Evolutionary conservation across 2,329 filamentous ascomycete genomes (phyloP).

Genomic region (Lithohypha guttulata): DNA sequence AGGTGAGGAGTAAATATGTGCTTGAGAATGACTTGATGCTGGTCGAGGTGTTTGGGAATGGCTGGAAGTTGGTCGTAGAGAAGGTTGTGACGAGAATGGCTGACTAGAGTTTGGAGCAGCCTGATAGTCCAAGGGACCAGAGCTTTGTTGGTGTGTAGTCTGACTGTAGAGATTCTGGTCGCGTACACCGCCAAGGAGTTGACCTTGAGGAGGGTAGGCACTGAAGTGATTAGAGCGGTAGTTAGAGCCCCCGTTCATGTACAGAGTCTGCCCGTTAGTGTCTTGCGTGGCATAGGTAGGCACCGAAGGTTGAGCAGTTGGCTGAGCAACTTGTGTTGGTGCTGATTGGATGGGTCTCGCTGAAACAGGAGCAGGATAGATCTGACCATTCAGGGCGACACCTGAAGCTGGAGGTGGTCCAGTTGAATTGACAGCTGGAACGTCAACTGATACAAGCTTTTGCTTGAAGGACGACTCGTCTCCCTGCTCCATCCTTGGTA

Average conservation of each 20-base stretch:
- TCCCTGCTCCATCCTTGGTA: no score
- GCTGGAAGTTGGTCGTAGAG: conserved; percentile 2
- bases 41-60: conserved; percentile 24
- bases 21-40: conserved; percentile 32
- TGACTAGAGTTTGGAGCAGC: conserved; percentile 25
- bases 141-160: conserved; percentile 10
- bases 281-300: conserved; percentile 3
- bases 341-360: neutral
- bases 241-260: neutral
- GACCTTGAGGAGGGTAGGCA: conserved; percentile 5
- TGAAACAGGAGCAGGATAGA: neutral
- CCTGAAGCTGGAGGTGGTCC: neutral
- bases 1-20: conserved; percentile 19
- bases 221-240: conserved; percentile 4
- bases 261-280: neutral
- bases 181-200: neutral
- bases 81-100: conserved; percentile 21
- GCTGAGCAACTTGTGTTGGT: neutral
- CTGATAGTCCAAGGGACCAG: conserved; percentile 19
- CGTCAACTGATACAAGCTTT: conserved; percentile 12
- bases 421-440: conserved; percentile 3
- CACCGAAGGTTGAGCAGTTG: conserved; percentile 2
- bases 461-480: conserved; percentile 7
- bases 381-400: conserved; percentile 1
- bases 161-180: neutral